Percentiles rank a stretch among this genome's conserved stretches.
These are phyloP conservation scores for Corynascus novoguineensis DNA, from an alignment of 495 filamentous ascomycete species.

Conservation along the genomic window DNA sequence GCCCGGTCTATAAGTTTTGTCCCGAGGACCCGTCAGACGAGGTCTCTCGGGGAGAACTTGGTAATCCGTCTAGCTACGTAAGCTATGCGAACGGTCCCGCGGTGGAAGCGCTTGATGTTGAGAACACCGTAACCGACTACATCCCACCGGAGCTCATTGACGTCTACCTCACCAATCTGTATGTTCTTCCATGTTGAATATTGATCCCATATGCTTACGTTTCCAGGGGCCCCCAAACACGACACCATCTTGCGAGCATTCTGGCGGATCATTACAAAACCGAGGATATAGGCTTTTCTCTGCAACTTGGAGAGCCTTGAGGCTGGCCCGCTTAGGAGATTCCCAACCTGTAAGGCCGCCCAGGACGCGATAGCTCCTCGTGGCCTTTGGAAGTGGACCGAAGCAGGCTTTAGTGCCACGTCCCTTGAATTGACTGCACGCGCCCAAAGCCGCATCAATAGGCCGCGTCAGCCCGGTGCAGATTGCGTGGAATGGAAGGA, in stretches of 20 bases:
- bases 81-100: constrained; percentile 67
- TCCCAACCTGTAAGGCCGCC: constrained; percentile 3
- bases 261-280: constrained; percentile 79
- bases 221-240: constrained; percentile 68
- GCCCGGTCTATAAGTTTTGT: constrained; percentile 84
- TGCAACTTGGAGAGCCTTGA: constrained; percentile 26
- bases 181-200: constrained; percentile 35
- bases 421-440: background rate
- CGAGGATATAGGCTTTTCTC: constrained; percentile 67
- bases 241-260: constrained; percentile 73
- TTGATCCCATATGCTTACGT: constrained; percentile 26
- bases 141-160: constrained; percentile 76
- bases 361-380: constrained; percentile 17
- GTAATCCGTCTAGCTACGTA: constrained; percentile 67
- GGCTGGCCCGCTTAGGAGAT: background rate
- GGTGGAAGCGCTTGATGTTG: constrained; percentile 69
- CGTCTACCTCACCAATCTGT: constrained; percentile 91
- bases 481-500: constrained; percentile 19
- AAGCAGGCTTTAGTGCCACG: too few relatives aligned
- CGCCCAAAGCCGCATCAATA: background rate
- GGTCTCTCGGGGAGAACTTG: constrained; percentile 72
- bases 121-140: constrained; percentile 78
- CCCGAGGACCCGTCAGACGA: constrained; percentile 79
- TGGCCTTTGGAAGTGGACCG: constrained; percentile 18
- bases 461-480: constrained; percentile 28